Base-by-base conservation (phyloP, 2,329 filamentous ascomycete species). In the Xylaria sp. region DNA sequence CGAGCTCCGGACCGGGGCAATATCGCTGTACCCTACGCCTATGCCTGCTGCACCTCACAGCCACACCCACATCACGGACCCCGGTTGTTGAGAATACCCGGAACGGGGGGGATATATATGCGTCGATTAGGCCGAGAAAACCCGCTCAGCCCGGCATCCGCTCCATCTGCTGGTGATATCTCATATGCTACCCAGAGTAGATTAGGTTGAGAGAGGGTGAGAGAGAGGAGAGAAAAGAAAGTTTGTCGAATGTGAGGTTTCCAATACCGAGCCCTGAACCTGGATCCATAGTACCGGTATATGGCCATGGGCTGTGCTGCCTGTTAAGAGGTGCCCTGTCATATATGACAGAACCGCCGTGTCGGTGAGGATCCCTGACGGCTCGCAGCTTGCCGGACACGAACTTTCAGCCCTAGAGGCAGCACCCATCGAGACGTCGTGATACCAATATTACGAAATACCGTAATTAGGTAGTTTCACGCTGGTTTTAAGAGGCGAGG, bases 281-380 rank as follows among this genome's bases (percentile, higher is more conserved):
- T 20, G 20, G 34, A 43, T 7, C 22, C 20, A 50, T 40, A 34
- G 44, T 29, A 22, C 26, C 29, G n/a, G 19, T 44, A 21, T 26
- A 39, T 47, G 38, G 37, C 29, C 29, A 26, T 49, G 38, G 47
- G 42, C 42, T 48, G 49, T 49, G 49, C 19, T 43, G 26, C 26
- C 9, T 24, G 26, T 20, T 26, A 45, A 37, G 20, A 8, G 9
- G 26, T 22, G 41, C 48, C 37, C 37, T 55, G 44, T 60, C 57
- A 57, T 52, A 55, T 51, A 60, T 60, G 57, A 57, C 49, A 60
- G 29, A 53, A 57, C 8, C 19, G 40, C 43, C n/a, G 16, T 43
- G 47, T 41, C 16, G 29, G 24, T 18, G 19, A 26, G 47, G 24
- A 16, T 11, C 22, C 48, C 8, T 37, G 52, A 47, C 38, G 8